phyloP scores from a whole-genome alignment of 2,329 filamentous ascomycete genomes.

The Xylaria digitata region DNA sequence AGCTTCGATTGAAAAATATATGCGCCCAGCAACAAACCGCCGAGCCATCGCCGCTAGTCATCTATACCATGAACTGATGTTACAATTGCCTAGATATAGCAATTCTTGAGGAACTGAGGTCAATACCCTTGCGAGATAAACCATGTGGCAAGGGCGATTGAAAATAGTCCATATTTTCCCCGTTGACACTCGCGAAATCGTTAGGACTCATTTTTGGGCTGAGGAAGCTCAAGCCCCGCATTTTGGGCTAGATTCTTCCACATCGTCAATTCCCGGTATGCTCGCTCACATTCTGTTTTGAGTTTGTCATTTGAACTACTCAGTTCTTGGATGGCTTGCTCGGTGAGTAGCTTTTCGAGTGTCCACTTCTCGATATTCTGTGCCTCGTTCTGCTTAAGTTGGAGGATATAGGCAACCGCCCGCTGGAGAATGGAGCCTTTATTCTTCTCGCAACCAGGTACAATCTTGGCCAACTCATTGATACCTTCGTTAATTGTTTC shows the following conservation, averaged over 20 bases:
- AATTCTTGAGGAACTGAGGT: neutral
- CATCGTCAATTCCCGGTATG: conserved; percentile 80
- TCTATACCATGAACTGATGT: conserved; percentile 29
- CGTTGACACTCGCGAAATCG: conserved; percentile 32
- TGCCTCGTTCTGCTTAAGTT: conserved; percentile 92
- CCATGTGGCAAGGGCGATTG: neutral
- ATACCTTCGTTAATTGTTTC: conserved; percentile 99
- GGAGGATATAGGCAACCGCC: conserved; percentile 92
- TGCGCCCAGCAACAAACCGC: conserved; percentile 1
- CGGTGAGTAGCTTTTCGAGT: conserved; percentile 87
- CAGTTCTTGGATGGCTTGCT: conserved; percentile 89
- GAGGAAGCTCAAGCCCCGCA: conserved; percentile 64
- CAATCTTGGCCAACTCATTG: conserved; percentile 96
- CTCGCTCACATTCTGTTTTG: conserved; percentile 80
- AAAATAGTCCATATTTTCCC: conserved; percentile 3
- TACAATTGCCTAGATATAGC: conserved; percentile 23
- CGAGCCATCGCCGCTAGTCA: conserved; percentile 27
- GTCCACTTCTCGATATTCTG: conserved; percentile 97
- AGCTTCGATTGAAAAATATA: conserved; percentile 13
- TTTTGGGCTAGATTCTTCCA: conserved; percentile 79
- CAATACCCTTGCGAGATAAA: conserved; percentile 1
- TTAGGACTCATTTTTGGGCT: conserved; percentile 54
- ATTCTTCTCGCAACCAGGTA: conserved; percentile 98
- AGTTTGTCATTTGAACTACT: conserved; percentile 88
- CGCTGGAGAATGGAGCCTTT: conserved; percentile 96